A percentile compares a stretch with the other conserved stretches of the same genome.
Conservation (phyloP, 768 basidiomycete species). For the Russula vinacea region DNA sequence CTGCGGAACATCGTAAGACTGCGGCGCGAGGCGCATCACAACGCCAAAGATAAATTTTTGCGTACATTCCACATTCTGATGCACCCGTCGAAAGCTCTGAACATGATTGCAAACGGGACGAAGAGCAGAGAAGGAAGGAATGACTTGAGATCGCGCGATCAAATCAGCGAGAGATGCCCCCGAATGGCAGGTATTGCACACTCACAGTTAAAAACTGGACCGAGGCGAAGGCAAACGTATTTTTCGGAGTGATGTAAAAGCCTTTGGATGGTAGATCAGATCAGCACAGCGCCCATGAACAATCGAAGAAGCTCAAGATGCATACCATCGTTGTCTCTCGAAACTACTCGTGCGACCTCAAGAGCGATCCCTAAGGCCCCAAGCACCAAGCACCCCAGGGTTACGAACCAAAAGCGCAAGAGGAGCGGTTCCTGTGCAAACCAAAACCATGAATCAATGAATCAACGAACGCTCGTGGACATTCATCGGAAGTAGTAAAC, state of each 20-base stretch:
- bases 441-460: constrained; percentile 6
- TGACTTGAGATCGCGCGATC: constrained; percentile 40
- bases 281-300: not conserved
- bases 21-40: not conserved
- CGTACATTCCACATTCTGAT: constrained; percentile 58
- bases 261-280: constrained; percentile 39
- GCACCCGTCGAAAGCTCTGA: constrained; percentile 53
- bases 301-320: not conserved
- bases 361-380: constrained; percentile 11
- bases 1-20: constrained; percentile 39
- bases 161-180: constrained; percentile 4
- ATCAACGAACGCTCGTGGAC: not conserved
- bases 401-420: constrained; percentile 19
- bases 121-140: constrained; percentile 58
- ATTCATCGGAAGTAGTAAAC: not conserved
- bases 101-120: constrained; percentile 49
- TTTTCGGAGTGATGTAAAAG: constrained; percentile 49
- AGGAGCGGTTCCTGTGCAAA: constrained; percentile 15
- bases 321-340: constrained; percentile 16
- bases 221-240: constrained; percentile 50
- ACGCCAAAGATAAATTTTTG: constrained; percentile 1
- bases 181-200: constrained; percentile 17
- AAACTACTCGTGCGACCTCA: constrained; percentile 20
- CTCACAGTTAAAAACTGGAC: constrained; percentile 46
- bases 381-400: constrained; percentile 3